These are phyloP conservation scores for Ceratocystis ficicola DNA, from an alignment of 2,329 filamentous ascomycete species.

Conservation along the genomic window DNA sequence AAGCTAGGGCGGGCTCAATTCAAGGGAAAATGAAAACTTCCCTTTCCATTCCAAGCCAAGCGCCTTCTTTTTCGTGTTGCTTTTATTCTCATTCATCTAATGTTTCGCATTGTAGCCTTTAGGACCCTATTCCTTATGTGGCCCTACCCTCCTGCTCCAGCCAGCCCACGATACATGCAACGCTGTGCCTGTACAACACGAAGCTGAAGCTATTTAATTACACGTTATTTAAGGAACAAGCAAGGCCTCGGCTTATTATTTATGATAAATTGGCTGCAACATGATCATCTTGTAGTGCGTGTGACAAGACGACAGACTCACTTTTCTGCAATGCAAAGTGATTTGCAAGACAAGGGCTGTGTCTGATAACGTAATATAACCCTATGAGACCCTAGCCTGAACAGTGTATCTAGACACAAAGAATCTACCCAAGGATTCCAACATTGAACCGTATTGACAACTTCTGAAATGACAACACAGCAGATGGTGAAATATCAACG, in stretches of 20 bases:
- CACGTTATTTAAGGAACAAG: neutral
- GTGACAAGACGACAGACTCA: neutral
- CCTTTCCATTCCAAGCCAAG: neutral
- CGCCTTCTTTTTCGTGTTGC: neutral
- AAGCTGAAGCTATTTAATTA: neutral
- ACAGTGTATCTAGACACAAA: too few species aligned
- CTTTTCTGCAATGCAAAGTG: neutral
- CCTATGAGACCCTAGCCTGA: too few species aligned
- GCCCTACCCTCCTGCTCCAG: neutral
- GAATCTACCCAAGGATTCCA: too few species aligned
- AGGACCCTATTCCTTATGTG: neutral
- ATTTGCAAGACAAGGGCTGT: conserved; percentile 4
- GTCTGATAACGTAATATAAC: too few species aligned
- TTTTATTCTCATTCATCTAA: neutral
- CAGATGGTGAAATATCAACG: neutral
- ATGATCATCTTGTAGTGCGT: neutral
- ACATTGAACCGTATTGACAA: too few species aligned
- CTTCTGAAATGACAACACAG: neutral
- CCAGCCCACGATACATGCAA: too few species aligned
- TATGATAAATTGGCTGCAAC: neutral
- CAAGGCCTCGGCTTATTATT: neutral
- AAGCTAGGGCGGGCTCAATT: neutral
- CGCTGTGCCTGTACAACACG: neutral
- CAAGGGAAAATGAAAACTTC: neutral
- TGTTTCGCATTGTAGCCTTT: neutral